Conservation (phyloP, 1,284 basidiomycete genomes). For the Anthracocystis setariae region DNA sequence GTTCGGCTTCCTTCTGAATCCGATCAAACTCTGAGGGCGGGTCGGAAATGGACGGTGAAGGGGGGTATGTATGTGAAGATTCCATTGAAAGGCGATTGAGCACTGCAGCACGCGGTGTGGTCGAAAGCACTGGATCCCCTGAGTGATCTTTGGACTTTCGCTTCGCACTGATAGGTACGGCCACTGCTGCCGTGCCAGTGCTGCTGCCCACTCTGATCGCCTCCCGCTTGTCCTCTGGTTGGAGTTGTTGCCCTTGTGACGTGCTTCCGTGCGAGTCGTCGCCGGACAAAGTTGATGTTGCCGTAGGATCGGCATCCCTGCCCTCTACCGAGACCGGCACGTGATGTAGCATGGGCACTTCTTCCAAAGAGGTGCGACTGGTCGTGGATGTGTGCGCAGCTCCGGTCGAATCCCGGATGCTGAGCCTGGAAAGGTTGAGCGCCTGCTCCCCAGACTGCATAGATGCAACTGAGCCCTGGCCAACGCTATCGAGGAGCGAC, state of each 20-base stretch:
- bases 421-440: constrained; percentile 27
- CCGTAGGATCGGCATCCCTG: background rate
- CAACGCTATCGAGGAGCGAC: constrained; percentile 15
- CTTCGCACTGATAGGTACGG: constrained; percentile 16
- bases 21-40: constrained; percentile 37
- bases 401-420: constrained; percentile 45
- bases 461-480: constrained; percentile 11
- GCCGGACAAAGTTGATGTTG: background rate
- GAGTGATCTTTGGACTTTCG: constrained; percentile 25
- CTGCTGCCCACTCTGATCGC: background rate
- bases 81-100: constrained; percentile 41
- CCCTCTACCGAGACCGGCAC: constrained; percentile 2
- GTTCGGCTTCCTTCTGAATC: constrained; percentile 41
- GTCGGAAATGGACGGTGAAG: constrained; percentile 33
- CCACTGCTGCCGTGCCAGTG: constrained; percentile 9
- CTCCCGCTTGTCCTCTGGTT: background rate
- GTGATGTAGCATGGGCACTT: constrained; percentile 24
- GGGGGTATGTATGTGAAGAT: constrained; percentile 42
- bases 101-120: constrained; percentile 29
- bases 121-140: constrained; percentile 17
- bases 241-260: background rate
- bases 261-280: background rate
- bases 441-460: constrained; percentile 21
- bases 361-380: constrained; percentile 31
- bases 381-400: constrained; percentile 7